These are phyloP conservation scores for Candida cerambycidarum DNA, from an alignment of 805 yeast genomes.

Conservation along the genomic window DNA sequence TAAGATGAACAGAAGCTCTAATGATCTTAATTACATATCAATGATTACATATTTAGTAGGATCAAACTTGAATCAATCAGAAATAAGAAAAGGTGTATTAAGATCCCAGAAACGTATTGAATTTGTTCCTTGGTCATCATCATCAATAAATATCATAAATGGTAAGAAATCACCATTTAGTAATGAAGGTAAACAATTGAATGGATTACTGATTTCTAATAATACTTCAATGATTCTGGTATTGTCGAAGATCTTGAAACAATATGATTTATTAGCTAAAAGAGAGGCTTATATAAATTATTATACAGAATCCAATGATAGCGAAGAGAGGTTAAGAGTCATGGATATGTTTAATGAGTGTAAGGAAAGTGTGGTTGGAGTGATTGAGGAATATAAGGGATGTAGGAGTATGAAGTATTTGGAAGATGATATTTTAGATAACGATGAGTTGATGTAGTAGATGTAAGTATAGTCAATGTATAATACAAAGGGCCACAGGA, in stretches of 20 bases:
- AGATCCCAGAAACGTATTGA: constrained; percentile 65
- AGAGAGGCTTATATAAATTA: constrained; percentile 83
- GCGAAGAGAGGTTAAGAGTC: constrained; percentile 41
- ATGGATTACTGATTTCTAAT: constrained; percentile 84
- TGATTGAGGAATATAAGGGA: constrained; percentile 47
- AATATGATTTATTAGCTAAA: constrained; percentile 76
- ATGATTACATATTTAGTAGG: constrained; percentile 69
- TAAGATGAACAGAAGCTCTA: constrained; percentile 59
- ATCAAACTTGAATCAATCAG: constrained; percentile 60
- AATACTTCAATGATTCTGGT: constrained; percentile 71
- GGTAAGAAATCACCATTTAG: constrained; percentile 70
- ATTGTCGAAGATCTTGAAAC: constrained; percentile 64
- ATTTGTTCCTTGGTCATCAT: constrained; percentile 85
- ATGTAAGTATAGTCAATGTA: neutral
- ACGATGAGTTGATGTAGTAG: constrained; percentile 24
- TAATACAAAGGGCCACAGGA: too few relatives aligned
- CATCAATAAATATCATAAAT: constrained; percentile 73
- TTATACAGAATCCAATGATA: constrained; percentile 54
- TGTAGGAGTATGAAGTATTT: constrained; percentile 44
- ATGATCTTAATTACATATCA: constrained; percentile 56
- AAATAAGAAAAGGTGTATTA: constrained; percentile 64
- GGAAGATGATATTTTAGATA: constrained; percentile 42
- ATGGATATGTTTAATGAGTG: constrained; percentile 50
- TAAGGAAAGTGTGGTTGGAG: constrained; percentile 45
- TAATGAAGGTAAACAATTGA: constrained; percentile 43